Conservation (phyloP, 345 rosid genomes). For the Combretum micranthum region DNA sequence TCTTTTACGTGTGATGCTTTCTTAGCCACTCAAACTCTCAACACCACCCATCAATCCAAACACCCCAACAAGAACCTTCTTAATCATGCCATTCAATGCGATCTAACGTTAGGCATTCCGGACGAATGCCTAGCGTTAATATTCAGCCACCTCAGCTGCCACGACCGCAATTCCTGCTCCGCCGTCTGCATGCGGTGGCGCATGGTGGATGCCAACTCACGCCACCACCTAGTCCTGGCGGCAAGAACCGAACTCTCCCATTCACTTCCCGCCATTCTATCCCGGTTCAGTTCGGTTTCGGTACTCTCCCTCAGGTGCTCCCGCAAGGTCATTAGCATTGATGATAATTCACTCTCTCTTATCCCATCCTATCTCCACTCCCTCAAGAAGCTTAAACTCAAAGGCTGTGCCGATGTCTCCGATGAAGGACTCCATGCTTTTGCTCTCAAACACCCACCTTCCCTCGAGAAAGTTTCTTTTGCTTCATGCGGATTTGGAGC, state of each 20-base stretch:
- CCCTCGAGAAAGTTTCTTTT: slow-evolving; percentile 24
- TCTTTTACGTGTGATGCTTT: slow-evolving; percentile 3
- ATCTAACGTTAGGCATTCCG: slow-evolving; percentile 16
- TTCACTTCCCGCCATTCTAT: slow-evolving; percentile 20
- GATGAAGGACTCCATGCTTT: slow-evolving; percentile 27
- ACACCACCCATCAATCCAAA: neutral
- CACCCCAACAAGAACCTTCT: neutral
- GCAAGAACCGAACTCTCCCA: slow-evolving; percentile 23
- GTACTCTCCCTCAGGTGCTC: slow-evolving; percentile 41
- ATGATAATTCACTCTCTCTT: slow-evolving; percentile 15
- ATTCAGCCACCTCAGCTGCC: slow-evolving; percentile 14
- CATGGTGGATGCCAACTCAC: slow-evolving; percentile 19
- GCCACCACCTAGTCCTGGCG: slow-evolving; percentile 21
- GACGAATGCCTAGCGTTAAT: slow-evolving; percentile 28
- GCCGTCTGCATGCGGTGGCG: slow-evolving; percentile 31
- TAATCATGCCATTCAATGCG: neutral
- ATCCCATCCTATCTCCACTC: slow-evolving; percentile 18
- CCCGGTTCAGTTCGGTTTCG: slow-evolving; percentile 31
- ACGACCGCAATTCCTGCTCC: slow-evolving; percentile 28
- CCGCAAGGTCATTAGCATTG: slow-evolving; percentile 31
- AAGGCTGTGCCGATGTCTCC: slow-evolving; percentile 31
- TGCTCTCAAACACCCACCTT: slow-evolving; percentile 18
- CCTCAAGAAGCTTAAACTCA: slow-evolving; percentile 34
- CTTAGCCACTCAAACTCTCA: slow-evolving; percentile 2
- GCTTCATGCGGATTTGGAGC: slow-evolving; percentile 31